Evolutionary conservation across 192 early-diverging fungal species (phyloP).

Genomic region (Cetraspora pellucida): DNA sequence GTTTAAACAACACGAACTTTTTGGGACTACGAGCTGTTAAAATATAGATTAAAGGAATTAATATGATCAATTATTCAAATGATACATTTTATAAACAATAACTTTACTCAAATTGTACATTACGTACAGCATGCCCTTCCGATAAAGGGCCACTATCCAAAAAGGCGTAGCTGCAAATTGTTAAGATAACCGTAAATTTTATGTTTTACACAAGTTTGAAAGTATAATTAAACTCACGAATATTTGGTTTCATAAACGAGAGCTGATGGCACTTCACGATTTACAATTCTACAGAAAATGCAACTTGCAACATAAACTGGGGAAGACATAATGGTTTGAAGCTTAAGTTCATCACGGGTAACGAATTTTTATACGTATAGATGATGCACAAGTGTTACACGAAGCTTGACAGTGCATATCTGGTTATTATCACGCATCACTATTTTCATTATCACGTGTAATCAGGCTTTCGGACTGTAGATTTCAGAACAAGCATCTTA

Average conservation of each 20-base stretch:
- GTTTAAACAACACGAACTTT: constrained; percentile 51
- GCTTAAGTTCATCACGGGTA: too few relatives aligned
- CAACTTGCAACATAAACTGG: constrained; percentile 46
- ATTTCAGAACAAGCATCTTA: too few relatives aligned
- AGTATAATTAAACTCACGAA: constrained; percentile 41
- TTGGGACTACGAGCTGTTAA: constrained; percentile 69
- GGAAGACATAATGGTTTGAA: too few relatives aligned
- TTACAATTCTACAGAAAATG: constrained; percentile 91
- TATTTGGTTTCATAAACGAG: constrained; percentile 83
- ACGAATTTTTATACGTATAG: too few relatives aligned
- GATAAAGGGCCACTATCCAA: constrained; percentile 79
- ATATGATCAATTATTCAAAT: not conserved
- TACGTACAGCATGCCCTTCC: constrained; percentile 69
- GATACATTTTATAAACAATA: constrained; percentile 1
- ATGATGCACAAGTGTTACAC: too few relatives aligned
- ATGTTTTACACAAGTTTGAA: not conserved
- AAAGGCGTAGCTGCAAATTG: constrained; percentile 64
- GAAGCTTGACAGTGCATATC: too few relatives aligned
- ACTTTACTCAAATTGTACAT: constrained; percentile 1
- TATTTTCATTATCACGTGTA: too few relatives aligned
- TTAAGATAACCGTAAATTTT: not conserved
- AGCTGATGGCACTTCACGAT: constrained; percentile 81
- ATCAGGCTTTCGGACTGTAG: too few relatives aligned
- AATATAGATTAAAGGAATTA: constrained; percentile 8
- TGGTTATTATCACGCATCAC: too few relatives aligned